phyloP scores from a whole-genome alignment of 140 eudicot species.

The Erigeron philadelphicus region DNA sequence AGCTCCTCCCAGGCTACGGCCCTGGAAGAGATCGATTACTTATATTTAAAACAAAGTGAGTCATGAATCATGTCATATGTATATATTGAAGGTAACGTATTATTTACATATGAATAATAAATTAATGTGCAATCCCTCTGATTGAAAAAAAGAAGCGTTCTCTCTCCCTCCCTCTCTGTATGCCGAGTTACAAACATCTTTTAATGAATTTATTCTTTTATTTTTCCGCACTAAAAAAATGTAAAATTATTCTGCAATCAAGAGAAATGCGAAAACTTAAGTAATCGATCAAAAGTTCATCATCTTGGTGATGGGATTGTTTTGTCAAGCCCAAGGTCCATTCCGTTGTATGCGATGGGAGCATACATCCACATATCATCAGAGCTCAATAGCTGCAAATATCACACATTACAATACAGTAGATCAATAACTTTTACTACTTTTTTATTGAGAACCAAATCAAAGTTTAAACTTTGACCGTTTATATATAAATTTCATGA shows the following conservation, averaged over 20 bases:
- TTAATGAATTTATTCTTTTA: constrained; percentile 18
- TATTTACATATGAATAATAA: constrained; percentile 12
- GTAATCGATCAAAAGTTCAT: constrained; percentile 12
- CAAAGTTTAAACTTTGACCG: constrained; percentile 8
- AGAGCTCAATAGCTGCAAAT: constrained; percentile 44
- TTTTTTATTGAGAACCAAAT: background rate
- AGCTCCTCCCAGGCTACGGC: no score
- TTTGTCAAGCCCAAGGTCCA: constrained; percentile 43
- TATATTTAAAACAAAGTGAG: no score
- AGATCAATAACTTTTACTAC: background rate
- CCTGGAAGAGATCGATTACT: no score
- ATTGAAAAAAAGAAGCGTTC: background rate
- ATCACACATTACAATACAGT: background rate
- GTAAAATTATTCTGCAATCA: constrained; percentile 7
- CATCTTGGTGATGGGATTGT: constrained; percentile 37
- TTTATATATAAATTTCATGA: constrained; percentile 22
- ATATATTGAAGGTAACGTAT: background rate
- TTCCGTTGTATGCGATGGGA: constrained; percentile 50
- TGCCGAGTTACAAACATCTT: constrained; percentile 17
- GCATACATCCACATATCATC: constrained; percentile 58
- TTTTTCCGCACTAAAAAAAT: constrained; percentile 12
- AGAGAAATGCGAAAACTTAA: constrained; percentile 7
- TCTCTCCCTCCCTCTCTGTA: constrained; percentile 1
- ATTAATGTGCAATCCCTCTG: background rate
- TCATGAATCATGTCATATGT: background rate